Evolutionary conservation across 306 rosid genomes (phyloP).

Genomic region (Sindora glabra): DNA sequence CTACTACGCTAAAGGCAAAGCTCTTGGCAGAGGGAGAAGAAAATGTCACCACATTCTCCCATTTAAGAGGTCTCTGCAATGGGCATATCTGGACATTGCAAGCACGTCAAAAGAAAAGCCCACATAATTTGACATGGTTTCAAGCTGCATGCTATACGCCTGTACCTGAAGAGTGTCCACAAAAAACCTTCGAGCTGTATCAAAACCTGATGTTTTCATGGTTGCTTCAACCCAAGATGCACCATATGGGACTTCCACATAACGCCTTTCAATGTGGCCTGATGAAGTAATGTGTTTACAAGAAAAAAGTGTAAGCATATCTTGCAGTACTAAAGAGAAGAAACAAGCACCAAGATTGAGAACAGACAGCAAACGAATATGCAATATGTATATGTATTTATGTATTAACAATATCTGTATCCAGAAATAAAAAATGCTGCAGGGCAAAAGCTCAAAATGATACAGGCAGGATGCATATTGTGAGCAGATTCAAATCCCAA

Average conservation of each 20-base stretch:
- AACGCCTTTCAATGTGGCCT: conserved; percentile 94
- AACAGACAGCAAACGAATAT: no score
- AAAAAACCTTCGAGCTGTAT: conserved; percentile 74
- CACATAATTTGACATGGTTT: conserved; percentile 1
- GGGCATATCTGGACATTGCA: conserved; percentile 66
- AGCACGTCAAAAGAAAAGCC: conserved; percentile 28
- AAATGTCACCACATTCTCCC: conserved; percentile 68
- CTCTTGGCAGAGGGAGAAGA: conserved; percentile 71
- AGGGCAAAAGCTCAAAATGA: conserved; percentile 1
- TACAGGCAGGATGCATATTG: background rate
- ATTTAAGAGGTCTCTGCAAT: conserved; percentile 70
- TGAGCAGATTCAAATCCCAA: background rate
- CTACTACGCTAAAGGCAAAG: conserved; percentile 76
- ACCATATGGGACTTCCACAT: conserved; percentile 76
- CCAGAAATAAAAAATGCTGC: background rate
- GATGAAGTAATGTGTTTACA: conserved; percentile 16
- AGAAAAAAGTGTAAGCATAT: conserved; percentile 11
- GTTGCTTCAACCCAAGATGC: conserved; percentile 92
- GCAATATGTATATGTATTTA: background rate
- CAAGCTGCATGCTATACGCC: conserved; percentile 37
- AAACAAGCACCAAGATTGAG: conserved; percentile 7
- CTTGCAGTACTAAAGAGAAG: conserved; percentile 3
- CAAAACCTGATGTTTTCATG: conserved; percentile 75
- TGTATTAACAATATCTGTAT: background rate
- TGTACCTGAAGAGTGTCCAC: conserved; percentile 84